Percentiles rank a stretch among this genome's conserved stretches.
These are phyloP conservation scores for Thalassiosira sp. DNA, from an alignment of 352 stramenopile species.

Conservation along the genomic window DNA sequence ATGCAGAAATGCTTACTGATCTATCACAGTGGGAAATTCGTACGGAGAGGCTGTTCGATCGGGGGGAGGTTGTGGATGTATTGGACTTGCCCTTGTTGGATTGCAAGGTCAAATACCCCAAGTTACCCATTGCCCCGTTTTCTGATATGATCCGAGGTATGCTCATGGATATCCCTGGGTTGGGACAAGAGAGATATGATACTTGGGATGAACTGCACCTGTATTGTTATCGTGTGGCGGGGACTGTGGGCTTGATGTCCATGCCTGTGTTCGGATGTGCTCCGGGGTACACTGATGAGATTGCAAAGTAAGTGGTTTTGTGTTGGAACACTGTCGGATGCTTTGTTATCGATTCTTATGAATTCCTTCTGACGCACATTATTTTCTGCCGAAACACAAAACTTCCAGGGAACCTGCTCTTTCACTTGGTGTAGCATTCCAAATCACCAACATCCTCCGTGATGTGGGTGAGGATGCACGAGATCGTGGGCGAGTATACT, in stretches of 20 bases:
- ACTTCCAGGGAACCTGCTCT: constrained; percentile 80
- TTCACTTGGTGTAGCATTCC: constrained; percentile 87
- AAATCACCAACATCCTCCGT: constrained; percentile 88
- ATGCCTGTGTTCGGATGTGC: constrained; percentile 86
- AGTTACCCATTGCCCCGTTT: constrained; percentile 85
- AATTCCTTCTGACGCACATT: constrained; percentile 3
- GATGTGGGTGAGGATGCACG: constrained; percentile 84
- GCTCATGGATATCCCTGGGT: constrained; percentile 87
- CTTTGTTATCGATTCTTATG: constrained; percentile 10
- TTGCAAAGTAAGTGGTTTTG: constrained; percentile 75
- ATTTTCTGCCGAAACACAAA: constrained; percentile 2
- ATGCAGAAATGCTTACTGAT: constrained; percentile 81
- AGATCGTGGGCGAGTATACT: constrained; percentile 84
- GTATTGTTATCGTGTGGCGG: constrained; percentile 89
- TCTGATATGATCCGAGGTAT: constrained; percentile 89
- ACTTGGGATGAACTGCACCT: constrained; percentile 87
- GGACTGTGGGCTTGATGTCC: constrained; percentile 88
- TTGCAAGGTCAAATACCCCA: constrained; percentile 84
- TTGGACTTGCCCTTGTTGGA: constrained; percentile 86
- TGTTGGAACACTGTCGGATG: not conserved
- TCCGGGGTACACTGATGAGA: constrained; percentile 76
- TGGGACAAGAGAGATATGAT: constrained; percentile 85
- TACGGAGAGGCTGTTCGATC: constrained; percentile 83
- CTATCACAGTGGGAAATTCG: constrained; percentile 80
- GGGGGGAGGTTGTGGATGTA: constrained; percentile 83